These are phyloP conservation scores for Alternaria sp. DNA, from an alignment of 2,329 filamentous ascomycete genomes.

Conservation along the genomic window DNA sequence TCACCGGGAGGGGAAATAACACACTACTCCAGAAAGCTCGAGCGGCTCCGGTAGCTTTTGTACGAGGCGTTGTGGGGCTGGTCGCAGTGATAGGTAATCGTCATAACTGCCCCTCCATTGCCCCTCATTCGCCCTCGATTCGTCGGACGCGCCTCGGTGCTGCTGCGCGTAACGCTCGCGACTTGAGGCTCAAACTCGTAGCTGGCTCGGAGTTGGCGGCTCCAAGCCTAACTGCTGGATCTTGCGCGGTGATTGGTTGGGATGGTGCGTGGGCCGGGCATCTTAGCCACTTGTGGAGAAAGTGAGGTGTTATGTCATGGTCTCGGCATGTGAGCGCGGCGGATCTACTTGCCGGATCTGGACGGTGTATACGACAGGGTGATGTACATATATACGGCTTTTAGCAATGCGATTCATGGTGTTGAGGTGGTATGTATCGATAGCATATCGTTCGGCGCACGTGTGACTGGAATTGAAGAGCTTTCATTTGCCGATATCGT, in stretches of 20 bases:
- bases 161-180: conserved; percentile 33
- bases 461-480: background rate
- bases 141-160: conserved; percentile 26
- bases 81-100: conserved; percentile 17
- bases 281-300: conserved; percentile 28
- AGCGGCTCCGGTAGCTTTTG: conserved; percentile 34
- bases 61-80: conserved; percentile 24
- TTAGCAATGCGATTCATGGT: conserved; percentile 1
- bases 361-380: conserved; percentile 15
- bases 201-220: conserved; percentile 19
- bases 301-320: background rate
- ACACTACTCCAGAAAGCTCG: conserved; percentile 15
- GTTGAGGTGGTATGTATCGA: background rate
- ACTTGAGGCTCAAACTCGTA: conserved; percentile 35
- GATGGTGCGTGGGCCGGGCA: conserved; percentile 20
- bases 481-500: background rate
- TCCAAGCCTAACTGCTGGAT: background rate
- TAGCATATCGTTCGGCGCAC: background rate
- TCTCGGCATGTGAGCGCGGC: conserved; percentile 11
- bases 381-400: conserved; percentile 8
- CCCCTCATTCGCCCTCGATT: conserved; percentile 28
- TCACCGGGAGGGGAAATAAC: conserved; percentile 14
- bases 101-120: conserved; percentile 34
- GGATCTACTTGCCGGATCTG: conserved; percentile 28
- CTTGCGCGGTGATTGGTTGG: background rate